Base-by-base conservation (phyloP, 2,329 filamentous ascomycete species). In the Leptographium flavum region DNA sequence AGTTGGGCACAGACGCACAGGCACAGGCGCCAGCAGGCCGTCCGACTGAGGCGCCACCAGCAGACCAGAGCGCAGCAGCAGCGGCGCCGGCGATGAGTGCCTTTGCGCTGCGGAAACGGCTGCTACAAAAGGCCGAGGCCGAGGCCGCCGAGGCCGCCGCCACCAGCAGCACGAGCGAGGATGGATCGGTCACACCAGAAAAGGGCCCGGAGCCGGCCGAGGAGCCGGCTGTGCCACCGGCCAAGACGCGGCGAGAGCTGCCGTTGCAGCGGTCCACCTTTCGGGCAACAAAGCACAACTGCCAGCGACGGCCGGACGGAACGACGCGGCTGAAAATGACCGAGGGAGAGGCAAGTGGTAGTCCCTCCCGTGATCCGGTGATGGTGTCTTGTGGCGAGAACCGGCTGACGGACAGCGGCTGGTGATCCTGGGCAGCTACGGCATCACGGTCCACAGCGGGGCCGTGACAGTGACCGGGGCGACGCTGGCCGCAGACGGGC, bases 361-460 rank as follows among this genome's bases (percentile, higher is more conserved):
- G n/a, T n/a, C n/a, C n/a, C 38, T 15, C 1, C 6, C 32, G 14
- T 35, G 7, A 9, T 28, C 11, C 4, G 17, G 21, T 30, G 14
- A n/a, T 8, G 13, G n/a, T 13, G 10, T 19, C 22, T 10, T 13
- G 27, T 19, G 19, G 14, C 11, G 3, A 14, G 30, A 3, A n/a
- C 2, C 2, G 35, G 15, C 25, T 31, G 15, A 27, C n/a, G 5
- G 17, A 4, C 27, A 81, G 76, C 71, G 77, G 15, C 63, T 83
- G 35, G 65, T 79, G 5, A 61, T 81, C 9, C 63, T 86, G 11
- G 85, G 85, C 1, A 79, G 74, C 54, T 92, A 79, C 58, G 75
- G 78, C 15, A 57, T 90, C 27, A 66, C 65, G 13, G 69, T 90
- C 0, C 54, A 65, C 9, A 67, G 67, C 43, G 85, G 85, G 2